A percentile compares a stretch with the other conserved stretches of the same genome.
Evolutionary conservation across 768 basidiomycete genomes (phyloP).

Genomic region (Agrocybe chaxingu): DNA sequence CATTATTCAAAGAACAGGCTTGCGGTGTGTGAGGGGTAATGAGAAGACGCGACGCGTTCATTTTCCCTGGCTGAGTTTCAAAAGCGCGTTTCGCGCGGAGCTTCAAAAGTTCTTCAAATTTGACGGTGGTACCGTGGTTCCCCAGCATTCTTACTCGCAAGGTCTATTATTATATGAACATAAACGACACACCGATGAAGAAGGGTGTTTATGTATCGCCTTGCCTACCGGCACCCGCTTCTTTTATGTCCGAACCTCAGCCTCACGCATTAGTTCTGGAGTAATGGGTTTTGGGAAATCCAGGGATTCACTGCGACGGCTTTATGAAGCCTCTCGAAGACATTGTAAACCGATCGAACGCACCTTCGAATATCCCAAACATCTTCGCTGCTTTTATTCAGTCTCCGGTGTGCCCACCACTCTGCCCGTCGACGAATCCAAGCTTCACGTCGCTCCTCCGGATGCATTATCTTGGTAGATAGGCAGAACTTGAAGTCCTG

Average conservation of each 20-base stretch:
- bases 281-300: conserved; percentile 44
- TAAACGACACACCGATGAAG: no score
- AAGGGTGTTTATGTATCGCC: no score
- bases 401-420: conserved; percentile 86
- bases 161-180: no score
- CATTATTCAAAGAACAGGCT: conserved; percentile 27
- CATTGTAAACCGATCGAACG: not conserved
- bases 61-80: conserved; percentile 23
- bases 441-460: conserved; percentile 72
- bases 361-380: conserved; percentile 89
- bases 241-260: conserved; percentile 5
- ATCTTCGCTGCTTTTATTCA: conserved; percentile 86
- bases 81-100: conserved; percentile 33
- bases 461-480: conserved; percentile 72
- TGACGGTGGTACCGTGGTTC: no score
- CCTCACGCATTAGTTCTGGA: conserved; percentile 17
- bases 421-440: conserved; percentile 89
- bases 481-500: conserved; percentile 97
- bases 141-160: no score
- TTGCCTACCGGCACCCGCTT: conserved; percentile 16
- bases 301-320: conserved; percentile 41
- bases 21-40: conserved; percentile 14
- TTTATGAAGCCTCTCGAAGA: not conserved
- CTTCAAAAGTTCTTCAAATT: conserved; percentile 25
- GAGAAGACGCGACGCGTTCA: conserved; percentile 44